Percentiles rank a stretch among this genome's conserved stretches.
Conservation (phyloP, 2,329 filamentous ascomycete genomes). For the Teratosphaeria epicoccoides region DNA sequence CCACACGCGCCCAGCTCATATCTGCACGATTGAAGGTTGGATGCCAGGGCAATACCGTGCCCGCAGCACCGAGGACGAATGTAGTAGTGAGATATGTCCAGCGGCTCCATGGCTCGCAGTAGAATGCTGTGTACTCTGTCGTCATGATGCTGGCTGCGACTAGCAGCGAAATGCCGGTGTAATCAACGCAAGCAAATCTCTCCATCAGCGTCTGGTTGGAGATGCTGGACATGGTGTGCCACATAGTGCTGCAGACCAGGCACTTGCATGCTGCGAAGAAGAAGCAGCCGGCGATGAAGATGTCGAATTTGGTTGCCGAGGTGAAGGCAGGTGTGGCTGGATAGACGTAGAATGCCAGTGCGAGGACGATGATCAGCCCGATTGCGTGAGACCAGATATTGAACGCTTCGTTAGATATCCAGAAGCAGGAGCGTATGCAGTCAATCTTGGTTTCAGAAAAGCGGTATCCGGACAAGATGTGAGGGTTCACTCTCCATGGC, state of each 20-base stretch:
- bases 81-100: conserved; percentile 80
- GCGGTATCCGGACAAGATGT: conserved; percentile 84
- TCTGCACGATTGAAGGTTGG: conserved; percentile 86
- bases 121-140: conserved; percentile 96
- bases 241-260: conserved; percentile 85
- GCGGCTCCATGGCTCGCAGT: conserved; percentile 82
- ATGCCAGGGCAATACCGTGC: conserved; percentile 90
- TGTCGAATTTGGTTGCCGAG: conserved; percentile 74
- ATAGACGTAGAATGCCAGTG: conserved; percentile 93
- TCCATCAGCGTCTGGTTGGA: conserved; percentile 83
- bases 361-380: conserved; percentile 75
- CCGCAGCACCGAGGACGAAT: conserved; percentile 67
- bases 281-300: conserved; percentile 86
- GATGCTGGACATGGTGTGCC: conserved; percentile 98
- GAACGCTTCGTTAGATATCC: conserved; percentile 86
- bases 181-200: conserved; percentile 94
- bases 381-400: conserved; percentile 97
- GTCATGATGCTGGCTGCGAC: conserved; percentile 96
- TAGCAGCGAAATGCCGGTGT: conserved; percentile 90
- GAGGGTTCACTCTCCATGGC: conserved; percentile 90
- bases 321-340: conserved; percentile 78
- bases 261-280: conserved; percentile 95
- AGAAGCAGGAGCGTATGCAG: conserved; percentile 67
- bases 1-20: conserved; percentile 85
- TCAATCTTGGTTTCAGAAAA: conserved; percentile 87